Percentiles rank a stretch among this genome's conserved stretches.
Evolutionary conservation across 129 eudicot genomes (phyloP).

Genomic region (Logfia minima): DNA sequence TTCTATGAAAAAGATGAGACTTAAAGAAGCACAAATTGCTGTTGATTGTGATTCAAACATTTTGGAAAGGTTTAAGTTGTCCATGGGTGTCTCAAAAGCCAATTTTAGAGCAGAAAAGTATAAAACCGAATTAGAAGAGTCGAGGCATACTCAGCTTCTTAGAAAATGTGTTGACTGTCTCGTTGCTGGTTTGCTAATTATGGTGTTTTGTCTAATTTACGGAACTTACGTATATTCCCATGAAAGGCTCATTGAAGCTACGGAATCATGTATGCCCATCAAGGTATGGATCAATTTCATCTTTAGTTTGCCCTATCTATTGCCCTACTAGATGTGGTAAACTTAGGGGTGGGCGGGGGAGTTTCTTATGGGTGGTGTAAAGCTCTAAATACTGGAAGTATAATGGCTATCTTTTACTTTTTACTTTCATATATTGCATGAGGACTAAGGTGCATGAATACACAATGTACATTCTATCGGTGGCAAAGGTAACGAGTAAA

Average conservation of each 20-base stretch:
- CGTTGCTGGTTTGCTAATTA: slow-evolving; percentile 76
- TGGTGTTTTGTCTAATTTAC: slow-evolving; percentile 57
- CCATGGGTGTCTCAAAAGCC: slow-evolving; percentile 76
- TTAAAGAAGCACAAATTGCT: slow-evolving; percentile 70
- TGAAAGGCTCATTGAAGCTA: slow-evolving; percentile 65
- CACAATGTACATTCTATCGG: no score
- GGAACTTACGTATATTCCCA: slow-evolving; percentile 70
- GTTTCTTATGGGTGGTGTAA: background rate
- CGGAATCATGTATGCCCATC: slow-evolving; percentile 58
- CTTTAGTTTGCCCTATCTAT: background rate
- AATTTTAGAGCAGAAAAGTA: slow-evolving; percentile 71
- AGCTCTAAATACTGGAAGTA: no score
- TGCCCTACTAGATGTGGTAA: background rate
- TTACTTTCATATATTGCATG: no score
- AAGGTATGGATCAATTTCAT: slow-evolving; percentile 38
- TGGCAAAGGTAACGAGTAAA: no score
- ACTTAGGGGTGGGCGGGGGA: background rate
- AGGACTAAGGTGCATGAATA: no score
- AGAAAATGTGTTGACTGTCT: slow-evolving; percentile 72
- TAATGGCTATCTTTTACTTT: background rate
- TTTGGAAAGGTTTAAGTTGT: slow-evolving; percentile 76
- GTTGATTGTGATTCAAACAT: slow-evolving; percentile 55
- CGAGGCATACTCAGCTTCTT: slow-evolving; percentile 65
- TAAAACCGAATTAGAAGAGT: slow-evolving; percentile 65
- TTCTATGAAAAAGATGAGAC: slow-evolving; percentile 55